Conservation (phyloP, 495 filamentous ascomycete species). For the Penicillium turbatum region DNA sequence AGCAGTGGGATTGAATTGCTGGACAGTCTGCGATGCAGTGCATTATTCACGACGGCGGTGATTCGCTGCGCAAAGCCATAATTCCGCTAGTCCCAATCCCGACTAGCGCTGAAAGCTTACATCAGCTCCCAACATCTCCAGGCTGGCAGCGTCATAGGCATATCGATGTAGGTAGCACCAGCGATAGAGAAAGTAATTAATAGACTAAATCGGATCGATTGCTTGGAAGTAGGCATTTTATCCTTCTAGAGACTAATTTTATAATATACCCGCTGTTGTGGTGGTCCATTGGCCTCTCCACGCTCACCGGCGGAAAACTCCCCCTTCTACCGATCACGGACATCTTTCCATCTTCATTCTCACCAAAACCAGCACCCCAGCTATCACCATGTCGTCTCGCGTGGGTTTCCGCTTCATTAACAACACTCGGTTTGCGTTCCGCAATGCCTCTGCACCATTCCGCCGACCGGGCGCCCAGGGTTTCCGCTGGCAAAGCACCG, state of each 20-base stretch:
- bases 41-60: conserved; percentile 27
- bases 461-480: conserved; percentile 48
- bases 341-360: conserved; percentile 21
- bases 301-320: conserved; percentile 20
- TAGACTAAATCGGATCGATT: not conserved
- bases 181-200: not conserved
- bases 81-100: conserved; percentile 14
- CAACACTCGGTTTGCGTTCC: conserved; percentile 51
- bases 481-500: conserved; percentile 64
- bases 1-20: conserved; percentile 14
- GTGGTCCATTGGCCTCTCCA: conserved; percentile 1
- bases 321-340: conserved; percentile 23
- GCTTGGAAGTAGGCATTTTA: not conserved
- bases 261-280: conserved; percentile 2
- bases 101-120: conserved; percentile 27
- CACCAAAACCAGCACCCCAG: conserved; percentile 12
- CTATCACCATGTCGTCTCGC: conserved; percentile 44
- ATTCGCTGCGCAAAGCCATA: conserved; percentile 23
- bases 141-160: conserved; percentile 7
- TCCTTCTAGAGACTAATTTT: not conserved
- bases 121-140: conserved; percentile 28
- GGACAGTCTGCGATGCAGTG: conserved; percentile 12
- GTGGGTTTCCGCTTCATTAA: conserved; percentile 48
- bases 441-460: conserved; percentile 48
- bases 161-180: not conserved